phyloP scores from a whole-genome alignment of 2,329 filamentous ascomycete genomes.

The Colletotrichum endophyticum region DNA sequence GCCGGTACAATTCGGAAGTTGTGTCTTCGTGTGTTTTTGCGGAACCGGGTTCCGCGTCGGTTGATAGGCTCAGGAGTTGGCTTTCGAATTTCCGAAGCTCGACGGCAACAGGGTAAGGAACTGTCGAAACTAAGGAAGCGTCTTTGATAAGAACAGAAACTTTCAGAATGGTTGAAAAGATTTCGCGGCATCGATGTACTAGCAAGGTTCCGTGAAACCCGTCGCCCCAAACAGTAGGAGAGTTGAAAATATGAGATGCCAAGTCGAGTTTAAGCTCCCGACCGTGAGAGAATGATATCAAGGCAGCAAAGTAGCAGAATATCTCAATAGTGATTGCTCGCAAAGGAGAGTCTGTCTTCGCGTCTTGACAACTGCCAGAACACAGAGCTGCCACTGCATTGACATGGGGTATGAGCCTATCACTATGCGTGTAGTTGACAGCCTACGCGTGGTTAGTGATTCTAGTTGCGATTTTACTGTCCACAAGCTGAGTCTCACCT shows the following conservation, averaged over 20 bases:
- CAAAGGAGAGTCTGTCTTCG: background rate
- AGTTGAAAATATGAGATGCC: background rate
- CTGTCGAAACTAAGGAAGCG: background rate
- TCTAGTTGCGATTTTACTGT: background rate
- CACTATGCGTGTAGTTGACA: background rate
- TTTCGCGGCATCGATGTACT: background rate
- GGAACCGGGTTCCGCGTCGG: background rate
- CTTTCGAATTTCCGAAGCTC: background rate
- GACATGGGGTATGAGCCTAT: background rate
- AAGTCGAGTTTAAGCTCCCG: background rate
- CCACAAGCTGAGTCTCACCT: background rate
- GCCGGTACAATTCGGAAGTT: background rate
- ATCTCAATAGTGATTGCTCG: background rate
- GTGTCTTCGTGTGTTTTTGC: background rate
- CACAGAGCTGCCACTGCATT: background rate
- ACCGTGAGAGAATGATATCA: background rate
- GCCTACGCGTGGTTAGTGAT: background rate
- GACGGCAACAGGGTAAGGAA: background rate
- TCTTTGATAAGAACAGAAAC: background rate
- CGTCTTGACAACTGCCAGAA: background rate
- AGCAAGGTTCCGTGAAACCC: background rate
- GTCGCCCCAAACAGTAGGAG: background rate
- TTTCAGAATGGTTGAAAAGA: background rate
- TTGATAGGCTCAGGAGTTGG: background rate
- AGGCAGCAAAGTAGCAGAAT: background rate